phyloP scores from a whole-genome alignment of 2,329 filamentous ascomycete genomes.

The Trichoderma endophyticum region DNA sequence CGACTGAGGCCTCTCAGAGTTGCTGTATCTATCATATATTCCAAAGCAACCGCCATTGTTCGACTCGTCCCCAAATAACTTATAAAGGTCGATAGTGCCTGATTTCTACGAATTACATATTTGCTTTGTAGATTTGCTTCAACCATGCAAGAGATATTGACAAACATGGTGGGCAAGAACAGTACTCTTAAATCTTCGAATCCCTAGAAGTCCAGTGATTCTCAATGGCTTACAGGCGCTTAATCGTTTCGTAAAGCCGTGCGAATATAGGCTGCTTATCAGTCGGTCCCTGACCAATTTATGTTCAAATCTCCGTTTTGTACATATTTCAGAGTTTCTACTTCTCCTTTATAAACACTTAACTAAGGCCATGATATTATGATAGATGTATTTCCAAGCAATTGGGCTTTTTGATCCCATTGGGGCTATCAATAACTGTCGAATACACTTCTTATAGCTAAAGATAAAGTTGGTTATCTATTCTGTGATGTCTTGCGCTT shows the following conservation, averaged over 20 bases:
- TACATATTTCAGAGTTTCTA: not conserved
- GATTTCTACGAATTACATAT: not conserved
- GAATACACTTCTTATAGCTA: not conserved
- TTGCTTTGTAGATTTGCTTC: not conserved
- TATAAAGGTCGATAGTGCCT: not conserved
- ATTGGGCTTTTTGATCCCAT: not conserved
- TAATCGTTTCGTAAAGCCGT: not conserved
- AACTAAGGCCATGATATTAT: not conserved
- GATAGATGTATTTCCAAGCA: not conserved
- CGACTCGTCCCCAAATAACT: not conserved
- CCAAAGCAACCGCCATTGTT: too few species aligned
- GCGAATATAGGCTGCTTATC: not conserved
- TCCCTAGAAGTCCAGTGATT: not conserved
- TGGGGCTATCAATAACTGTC: not conserved
- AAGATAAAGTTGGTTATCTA: not conserved
- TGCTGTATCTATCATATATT: not conserved
- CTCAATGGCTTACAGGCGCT: not conserved
- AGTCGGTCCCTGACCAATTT: not conserved
- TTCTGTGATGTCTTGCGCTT: not conserved
- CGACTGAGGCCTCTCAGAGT: not conserved
- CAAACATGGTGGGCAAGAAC: not conserved
- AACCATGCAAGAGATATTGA: not conserved
- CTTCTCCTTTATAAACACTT: not conserved
- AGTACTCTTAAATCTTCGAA: not conserved
- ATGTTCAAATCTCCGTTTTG: not conserved